phyloP scores from a whole-genome alignment of 371 early-diverging fungal species.

The Saksenaea oblongispora region DNA sequence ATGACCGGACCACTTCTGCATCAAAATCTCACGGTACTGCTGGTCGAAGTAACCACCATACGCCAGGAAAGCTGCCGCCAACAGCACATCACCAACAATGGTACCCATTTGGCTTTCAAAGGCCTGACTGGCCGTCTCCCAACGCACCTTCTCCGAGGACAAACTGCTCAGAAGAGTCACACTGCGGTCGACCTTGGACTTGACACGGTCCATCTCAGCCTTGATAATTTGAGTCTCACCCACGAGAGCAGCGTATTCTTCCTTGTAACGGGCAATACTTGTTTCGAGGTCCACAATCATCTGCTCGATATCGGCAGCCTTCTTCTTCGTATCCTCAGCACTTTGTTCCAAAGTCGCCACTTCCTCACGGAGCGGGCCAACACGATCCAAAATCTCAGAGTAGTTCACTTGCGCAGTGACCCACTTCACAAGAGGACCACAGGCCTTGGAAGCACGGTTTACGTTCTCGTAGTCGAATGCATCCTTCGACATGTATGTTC shows the following conservation, averaged over 20 bases:
- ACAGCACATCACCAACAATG: slow-evolving; percentile 96
- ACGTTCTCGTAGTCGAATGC: slow-evolving; percentile 92
- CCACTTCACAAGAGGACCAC: slow-evolving; percentile 98
- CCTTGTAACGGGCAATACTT: slow-evolving; percentile 90
- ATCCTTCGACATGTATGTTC: slow-evolving; percentile 79
- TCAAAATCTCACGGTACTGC: slow-evolving; percentile 83
- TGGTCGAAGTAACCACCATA: slow-evolving; percentile 98
- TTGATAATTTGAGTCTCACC: slow-evolving; percentile 91
- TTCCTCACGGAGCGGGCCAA: slow-evolving; percentile 96
- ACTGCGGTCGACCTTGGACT: slow-evolving; percentile 92
- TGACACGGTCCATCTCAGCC: slow-evolving; percentile 94
- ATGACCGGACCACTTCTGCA: slow-evolving; percentile 81
- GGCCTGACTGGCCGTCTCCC: slow-evolving; percentile 89
- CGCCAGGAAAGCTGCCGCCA: slow-evolving; percentile 92
- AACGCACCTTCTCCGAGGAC: slow-evolving; percentile 91
- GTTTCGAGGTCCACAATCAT: slow-evolving; percentile 86
- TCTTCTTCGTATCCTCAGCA: slow-evolving; percentile 74
- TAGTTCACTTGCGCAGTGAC: slow-evolving; percentile 95
- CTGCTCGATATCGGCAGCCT: slow-evolving; percentile 75
- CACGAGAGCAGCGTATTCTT: slow-evolving; percentile 95
- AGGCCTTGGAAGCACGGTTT: slow-evolving; percentile 98
- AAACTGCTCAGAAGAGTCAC: slow-evolving; percentile 88
- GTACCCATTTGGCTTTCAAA: slow-evolving; percentile 97
- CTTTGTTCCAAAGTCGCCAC: slow-evolving; percentile 81
- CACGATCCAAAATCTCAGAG: slow-evolving; percentile 88